A percentile compares a stretch with the other conserved stretches of the same genome.
phyloP scores from a whole-genome alignment of 768 basidiomycete genomes.

The Grammothele lineata region DNA sequence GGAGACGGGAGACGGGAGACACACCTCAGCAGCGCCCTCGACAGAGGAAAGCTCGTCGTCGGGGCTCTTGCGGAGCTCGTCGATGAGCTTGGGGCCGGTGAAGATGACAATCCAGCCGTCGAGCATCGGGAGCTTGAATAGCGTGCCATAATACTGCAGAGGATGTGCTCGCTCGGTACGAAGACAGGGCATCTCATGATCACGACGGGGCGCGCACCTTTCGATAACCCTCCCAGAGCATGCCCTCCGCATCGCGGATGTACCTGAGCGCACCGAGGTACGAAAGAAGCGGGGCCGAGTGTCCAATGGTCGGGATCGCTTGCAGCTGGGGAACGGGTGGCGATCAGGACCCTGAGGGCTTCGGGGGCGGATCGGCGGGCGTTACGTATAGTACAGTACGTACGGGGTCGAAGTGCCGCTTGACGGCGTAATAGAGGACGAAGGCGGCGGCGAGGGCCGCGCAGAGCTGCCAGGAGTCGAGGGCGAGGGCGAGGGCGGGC shows the following conservation, averaged over 20 bases:
- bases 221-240: constrained; percentile 32
- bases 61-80: constrained; percentile 46
- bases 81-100: constrained; percentile 39
- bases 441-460: constrained; percentile 1
- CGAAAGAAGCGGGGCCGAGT: constrained; percentile 18
- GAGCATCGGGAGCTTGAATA: constrained; percentile 42
- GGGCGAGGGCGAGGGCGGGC: too few relatives aligned
- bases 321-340: constrained; percentile 21
- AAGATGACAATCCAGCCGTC: constrained; percentile 45
- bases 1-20: not conserved
- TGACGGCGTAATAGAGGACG: not conserved
- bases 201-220: constrained; percentile 3
- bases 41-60: constrained; percentile 42
- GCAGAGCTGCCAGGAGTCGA: constrained; percentile 4
- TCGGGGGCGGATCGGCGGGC: too few relatives aligned
- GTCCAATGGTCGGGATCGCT: constrained; percentile 20
- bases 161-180: too few relatives aligned
- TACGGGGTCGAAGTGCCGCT: constrained; percentile 8
- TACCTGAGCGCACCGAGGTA: constrained; percentile 26
- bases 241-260: constrained; percentile 18
- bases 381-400: not conserved
- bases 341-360: too few relatives aligned
- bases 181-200: too few relatives aligned
- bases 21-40: constrained; percentile 37
- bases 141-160: constrained; percentile 12